Base-by-base conservation (phyloP, 345 rosid genomes). In the Noccaea bulbosa region DNA sequence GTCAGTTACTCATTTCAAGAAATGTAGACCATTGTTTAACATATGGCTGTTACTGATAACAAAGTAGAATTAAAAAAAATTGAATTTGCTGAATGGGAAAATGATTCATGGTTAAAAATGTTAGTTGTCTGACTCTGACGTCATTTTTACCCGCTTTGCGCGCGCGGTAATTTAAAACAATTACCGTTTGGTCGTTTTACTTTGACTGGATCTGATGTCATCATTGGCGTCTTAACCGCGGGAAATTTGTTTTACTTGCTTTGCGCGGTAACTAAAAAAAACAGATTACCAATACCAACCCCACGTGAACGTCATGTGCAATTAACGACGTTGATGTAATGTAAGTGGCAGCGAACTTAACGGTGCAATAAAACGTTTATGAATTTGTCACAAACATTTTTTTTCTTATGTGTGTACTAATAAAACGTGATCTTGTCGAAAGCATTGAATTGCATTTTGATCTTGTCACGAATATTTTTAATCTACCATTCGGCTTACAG, bases 221-320 rank as follows among this genome's bases (percentile, higher is more conserved):
- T 43, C 38, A 37, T 34, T 14, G 0, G 15, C 47, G 46, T 46
- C n/a, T 56, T 33, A 24, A 33, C 47, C 38, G 56, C 74, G 67
- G 59, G 59, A 48, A 48, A 27, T 27, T 27, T 0, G 1, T 3
- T 39, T 54, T 46, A 64, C 57, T 43, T 9, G 24, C 10, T 33
- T 39, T 49, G 11, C 49, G 49, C 56, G 35, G 70, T 56, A 61
- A 61, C 5, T 2, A 34, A 27, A 37, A 60, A 49, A 37, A 60
- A 49, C 49, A 54, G 76, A 63, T 11, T 64, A 7, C 49, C 41
- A 22, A 44, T 64, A 7, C 49, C 41, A 22, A 44, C 63, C 60
- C 69, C 69, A 71, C 68, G 75, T 40, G 60, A 32, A 40, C 44
- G 20, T 53, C 62, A 67, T 44, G 54, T 62, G 74, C 61, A 59